Evolutionary conservation across 805 yeast species (phyloP), one percentile per base, ranked within the genome.

Genomic region (Lipomyces yamanashiensis): DNA sequence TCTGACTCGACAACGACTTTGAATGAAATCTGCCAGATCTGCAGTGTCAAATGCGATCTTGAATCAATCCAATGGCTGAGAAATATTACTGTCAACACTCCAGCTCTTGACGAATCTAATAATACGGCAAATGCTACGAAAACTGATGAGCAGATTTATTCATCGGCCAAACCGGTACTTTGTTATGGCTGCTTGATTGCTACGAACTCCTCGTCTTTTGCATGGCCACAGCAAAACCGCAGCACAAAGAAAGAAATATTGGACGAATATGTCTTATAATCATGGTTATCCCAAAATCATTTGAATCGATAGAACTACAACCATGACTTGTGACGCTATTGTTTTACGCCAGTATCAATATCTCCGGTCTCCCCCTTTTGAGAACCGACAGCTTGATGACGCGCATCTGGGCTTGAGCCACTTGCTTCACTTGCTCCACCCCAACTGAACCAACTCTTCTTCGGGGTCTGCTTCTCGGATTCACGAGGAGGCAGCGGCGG

Each of bases 1-100:
- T 82, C 54, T 7, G 58, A 62, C 69, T 92, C 96, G 0, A 96
- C 95, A 6, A 87, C 87, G 54, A 91, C 93, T 73, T 76, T 92
- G 51, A 82, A 57, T 12, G 54, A 58, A 1, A 72, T 53, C 6
- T 90, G 96, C 74, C 75, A 75, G 13, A 68, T 90, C 0, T 90
- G 97, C 72, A 80, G 81, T 0, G 78, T 75, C 4, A 78, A 75
- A 1, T 81, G 88, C 12, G 84, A 83, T 63, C 80, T 80, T 40
- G 51, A 40, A 7, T 95, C 2, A 78, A 82, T 60, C 73, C 75
- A 36, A 13, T 90, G 96, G 96, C 76, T 90, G 34, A 78, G 80
- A 54, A 81, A 82, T 36, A 90, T 90, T 47, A 88, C 96, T 0
- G 90, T 86, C 8, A 80, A 76, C 55, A 80, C 81, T 2, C 78